These are phyloP conservation scores for Periglandula ipomoeae DNA, from an alignment of 2,329 filamentous ascomycete genomes.

Conservation along the genomic window DNA sequence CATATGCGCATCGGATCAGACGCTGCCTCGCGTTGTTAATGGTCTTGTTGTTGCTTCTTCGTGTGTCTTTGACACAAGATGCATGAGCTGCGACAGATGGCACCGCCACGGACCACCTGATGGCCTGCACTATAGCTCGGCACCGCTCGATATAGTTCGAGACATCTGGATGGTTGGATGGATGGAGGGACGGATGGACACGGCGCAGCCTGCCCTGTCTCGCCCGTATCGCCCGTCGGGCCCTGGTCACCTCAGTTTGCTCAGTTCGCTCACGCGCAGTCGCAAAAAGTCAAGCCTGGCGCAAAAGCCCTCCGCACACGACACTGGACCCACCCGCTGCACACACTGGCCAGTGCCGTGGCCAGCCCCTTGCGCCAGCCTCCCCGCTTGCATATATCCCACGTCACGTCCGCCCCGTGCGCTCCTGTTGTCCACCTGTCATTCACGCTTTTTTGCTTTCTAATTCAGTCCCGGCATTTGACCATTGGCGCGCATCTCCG, in stretches of 20 bases:
- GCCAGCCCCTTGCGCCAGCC: conserved; percentile 6
- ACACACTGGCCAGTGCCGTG: conserved; percentile 3
- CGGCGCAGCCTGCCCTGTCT: no score
- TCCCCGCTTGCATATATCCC: conserved; percentile 18
- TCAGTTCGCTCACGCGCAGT: not conserved
- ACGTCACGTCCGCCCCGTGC: conserved; percentile 11
- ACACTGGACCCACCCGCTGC: conserved; percentile 5
- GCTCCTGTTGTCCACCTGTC: conserved; percentile 11
- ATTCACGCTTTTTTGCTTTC: conserved; percentile 8
- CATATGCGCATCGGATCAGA: no score
- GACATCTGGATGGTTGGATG: not conserved
- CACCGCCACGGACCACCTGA: not conserved
- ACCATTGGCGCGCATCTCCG: conserved; percentile 7
- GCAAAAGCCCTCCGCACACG: conserved; percentile 5
- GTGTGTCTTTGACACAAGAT: not conserved
- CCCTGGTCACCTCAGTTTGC: no score
- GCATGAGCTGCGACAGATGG: not conserved
- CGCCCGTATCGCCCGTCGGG: no score
- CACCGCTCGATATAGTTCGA: not conserved
- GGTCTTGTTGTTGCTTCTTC: no score
- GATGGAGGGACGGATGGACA: no score
- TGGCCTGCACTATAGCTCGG: not conserved
- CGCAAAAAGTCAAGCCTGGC: conserved; percentile 5
- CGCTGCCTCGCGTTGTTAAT: no score
- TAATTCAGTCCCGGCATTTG: not conserved